phyloP scores from a whole-genome alignment of 2,329 filamentous ascomycete genomes.

The Aspergillus proliferans region DNA sequence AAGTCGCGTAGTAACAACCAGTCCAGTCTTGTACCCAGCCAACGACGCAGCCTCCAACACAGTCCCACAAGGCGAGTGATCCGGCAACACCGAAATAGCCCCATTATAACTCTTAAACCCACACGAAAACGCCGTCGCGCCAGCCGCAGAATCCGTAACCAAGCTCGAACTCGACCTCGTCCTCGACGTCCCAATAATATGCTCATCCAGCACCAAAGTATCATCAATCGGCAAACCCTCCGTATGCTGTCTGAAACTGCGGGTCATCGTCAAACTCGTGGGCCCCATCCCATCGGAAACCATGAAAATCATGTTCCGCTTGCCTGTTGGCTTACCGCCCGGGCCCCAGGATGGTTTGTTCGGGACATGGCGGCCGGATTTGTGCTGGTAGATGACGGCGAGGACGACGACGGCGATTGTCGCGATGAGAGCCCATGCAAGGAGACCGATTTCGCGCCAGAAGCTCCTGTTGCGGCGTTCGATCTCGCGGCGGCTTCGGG shows the following conservation, averaged over 20 bases:
- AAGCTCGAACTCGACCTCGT: conserved; percentile 78
- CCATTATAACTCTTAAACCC: conserved; percentile 93
- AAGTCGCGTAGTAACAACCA: conserved; percentile 91
- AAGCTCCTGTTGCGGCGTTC: conserved; percentile 45
- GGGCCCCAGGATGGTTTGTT: conserved; percentile 30
- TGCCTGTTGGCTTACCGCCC: conserved; percentile 50
- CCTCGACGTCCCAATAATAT: conserved; percentile 83
- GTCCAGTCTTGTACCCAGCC: conserved; percentile 82
- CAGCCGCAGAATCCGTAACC: conserved; percentile 94
- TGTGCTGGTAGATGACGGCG: conserved; percentile 71
- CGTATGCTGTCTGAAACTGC: conserved; percentile 75
- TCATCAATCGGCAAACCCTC: conserved; percentile 68
- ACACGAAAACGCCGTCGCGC: conserved; percentile 92
- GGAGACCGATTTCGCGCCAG: conserved; percentile 69
- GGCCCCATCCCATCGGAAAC: conserved; percentile 98
- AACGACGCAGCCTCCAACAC: conserved; percentile 89
- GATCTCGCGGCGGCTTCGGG: conserved; percentile 32
- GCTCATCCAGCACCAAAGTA: conserved; percentile 72
- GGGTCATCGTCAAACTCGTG: conserved; percentile 77
- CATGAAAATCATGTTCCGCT: conserved; percentile 97
- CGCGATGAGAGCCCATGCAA: conserved; percentile 75
- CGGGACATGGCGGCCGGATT: conserved; percentile 38
- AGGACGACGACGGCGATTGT: conserved; percentile 73
- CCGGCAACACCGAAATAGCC: conserved; percentile 82
- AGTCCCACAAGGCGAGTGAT: conserved; percentile 81